phyloP scores from a whole-genome alignment of 2,329 filamentous ascomycete genomes.

The Phyllosticta paracitricarpa region DNA sequence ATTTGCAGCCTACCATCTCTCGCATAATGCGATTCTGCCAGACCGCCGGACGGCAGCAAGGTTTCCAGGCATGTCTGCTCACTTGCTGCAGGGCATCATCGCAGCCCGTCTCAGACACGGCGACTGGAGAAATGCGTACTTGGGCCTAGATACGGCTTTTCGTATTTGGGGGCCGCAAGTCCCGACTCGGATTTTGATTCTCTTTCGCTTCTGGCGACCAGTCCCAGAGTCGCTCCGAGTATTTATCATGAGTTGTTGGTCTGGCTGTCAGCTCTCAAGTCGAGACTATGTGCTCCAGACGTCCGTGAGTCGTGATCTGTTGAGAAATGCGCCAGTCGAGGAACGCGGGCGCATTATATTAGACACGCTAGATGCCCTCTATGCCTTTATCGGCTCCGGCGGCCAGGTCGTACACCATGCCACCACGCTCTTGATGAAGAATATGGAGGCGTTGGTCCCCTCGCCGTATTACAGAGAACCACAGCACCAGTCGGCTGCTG shows the following conservation, averaged over 20 bases:
- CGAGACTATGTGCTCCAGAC: slow-evolving; percentile 25
- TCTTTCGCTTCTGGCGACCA: slow-evolving; percentile 37
- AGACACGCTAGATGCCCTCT: slow-evolving; percentile 32
- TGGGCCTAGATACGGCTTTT: slow-evolving; percentile 39
- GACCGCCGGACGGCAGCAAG: slow-evolving; percentile 27
- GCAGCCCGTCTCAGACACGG: slow-evolving; percentile 36
- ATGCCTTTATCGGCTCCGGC: slow-evolving; percentile 32
- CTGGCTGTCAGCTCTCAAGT: slow-evolving; percentile 25
- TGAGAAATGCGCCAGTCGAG: neutral
- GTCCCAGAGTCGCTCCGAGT: slow-evolving; percentile 37
- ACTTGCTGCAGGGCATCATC: slow-evolving; percentile 39
- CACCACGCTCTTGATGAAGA: slow-evolving; percentile 25
- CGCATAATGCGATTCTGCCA: slow-evolving; percentile 36
- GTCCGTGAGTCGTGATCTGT: slow-evolving; percentile 18
- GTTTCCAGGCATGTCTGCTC: slow-evolving; percentile 29
- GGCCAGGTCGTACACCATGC: slow-evolving; percentile 26
- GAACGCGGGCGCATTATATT: slow-evolving; percentile 14
- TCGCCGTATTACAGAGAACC: slow-evolving; percentile 4
- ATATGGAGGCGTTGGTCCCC: slow-evolving; percentile 18
- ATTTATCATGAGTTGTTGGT: slow-evolving; percentile 39
- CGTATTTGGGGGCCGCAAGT: slow-evolving; percentile 36
- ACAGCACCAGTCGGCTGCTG: slow-evolving; percentile 9
- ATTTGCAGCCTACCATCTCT: slow-evolving; percentile 38
- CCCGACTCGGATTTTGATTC: slow-evolving; percentile 33
- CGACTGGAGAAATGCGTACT: slow-evolving; percentile 39